Evolutionary conservation across 2,329 filamentous ascomycete species (phyloP), one percentile per base, ranked within the genome.

Genomic region (Aspergillus japonicus): DNA sequence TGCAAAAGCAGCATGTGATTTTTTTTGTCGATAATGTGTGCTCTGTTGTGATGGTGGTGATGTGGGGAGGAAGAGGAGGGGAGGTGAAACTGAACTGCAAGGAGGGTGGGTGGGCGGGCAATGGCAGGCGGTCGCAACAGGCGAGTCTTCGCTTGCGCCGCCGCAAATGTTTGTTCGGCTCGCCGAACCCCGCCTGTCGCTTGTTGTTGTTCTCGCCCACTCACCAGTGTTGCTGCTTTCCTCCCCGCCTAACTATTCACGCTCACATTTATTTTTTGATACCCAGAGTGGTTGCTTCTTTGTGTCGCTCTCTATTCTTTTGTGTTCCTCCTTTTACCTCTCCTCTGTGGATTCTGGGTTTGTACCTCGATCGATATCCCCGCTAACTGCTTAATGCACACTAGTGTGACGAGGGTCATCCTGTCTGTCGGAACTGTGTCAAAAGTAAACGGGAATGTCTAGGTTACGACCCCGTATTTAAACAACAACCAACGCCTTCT

Each of bases 341-440:
- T 31, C 10, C 29, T n/a, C 26, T 33, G 35, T 31, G 23, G 26
- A 23, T 16, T 33, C 11, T 8, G 26, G 24, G 26, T 26, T 26
- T 16, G 6, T 26, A 21, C 42, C 26, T 42, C 19, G 24, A 29
- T 26, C 33, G 21, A 31, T 56, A 35, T 59, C 51, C 52, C 44
- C 49, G 50, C 59, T 66, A 31, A 63, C 52, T 29, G 14, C 23
- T 39, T 50, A n/a, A 56, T 55, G 21, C 39, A 62, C 68, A 62
- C 67, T 75, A 97, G 95, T 99, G 95, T 80, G 95, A 98, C 85
- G 95, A 99, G 82, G 88, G 87, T 62, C 92, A 96, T 77, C 95
- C 95, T 23, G 88, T 89, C 61, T 99, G 95, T 82, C 79, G 85
- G 68, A 89, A 89, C 72, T 89, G 86, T 69, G 81, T 85, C 66